Evolutionary conservation across 306 rosid species (phyloP), one percentile per base, ranked within the genome.

Genomic region (Cyamopsis tetragonoloba): DNA sequence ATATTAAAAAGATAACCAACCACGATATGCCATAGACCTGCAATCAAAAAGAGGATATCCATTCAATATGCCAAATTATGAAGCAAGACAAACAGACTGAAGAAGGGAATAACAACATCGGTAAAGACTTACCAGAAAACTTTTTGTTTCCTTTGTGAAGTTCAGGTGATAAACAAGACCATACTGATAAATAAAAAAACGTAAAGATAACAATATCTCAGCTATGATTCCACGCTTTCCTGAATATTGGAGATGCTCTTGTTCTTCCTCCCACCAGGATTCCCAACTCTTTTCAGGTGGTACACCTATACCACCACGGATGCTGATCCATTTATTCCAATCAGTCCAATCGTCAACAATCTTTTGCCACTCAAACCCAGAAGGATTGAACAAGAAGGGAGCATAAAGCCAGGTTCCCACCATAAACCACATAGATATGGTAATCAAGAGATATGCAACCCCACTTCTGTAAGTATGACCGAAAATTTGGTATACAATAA

Each of bases 231-330:
- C 98, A 2, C 98, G 95, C 41, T 55, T 83, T 69, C 97, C 98
- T 7, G 98, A 89, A 81, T 93, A 66, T 35, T 49, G 89, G 61
- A 93, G 96, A 86, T 93, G 99, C 70, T 88, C 97, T 71, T 88
- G 99, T 75, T 90, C 97, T 82, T 86, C 96, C 75, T 93, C 98
- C 98, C 98, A 93, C 98, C 98, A 93, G 27, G 98, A 93, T 71
- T 93, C 97, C 98, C 97, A 93, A 77, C 98, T 93, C 78, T 93
- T 93, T 79, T 86, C 96, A 10, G 96, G 78, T 0, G 85, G 91
- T 71, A 93, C 97, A 73, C 98, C 98, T 38, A 93, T 93, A 61
- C 98, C 97, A 1, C 98, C 97, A 7, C 83, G 81, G 56, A 89
- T 88, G 84, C 97, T 88, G 30, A 89, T 86, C 98, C 98, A 93